phyloP scores from a whole-genome alignment of 805 yeast genomes.

The Nakazawaea ambrosiae region DNA sequence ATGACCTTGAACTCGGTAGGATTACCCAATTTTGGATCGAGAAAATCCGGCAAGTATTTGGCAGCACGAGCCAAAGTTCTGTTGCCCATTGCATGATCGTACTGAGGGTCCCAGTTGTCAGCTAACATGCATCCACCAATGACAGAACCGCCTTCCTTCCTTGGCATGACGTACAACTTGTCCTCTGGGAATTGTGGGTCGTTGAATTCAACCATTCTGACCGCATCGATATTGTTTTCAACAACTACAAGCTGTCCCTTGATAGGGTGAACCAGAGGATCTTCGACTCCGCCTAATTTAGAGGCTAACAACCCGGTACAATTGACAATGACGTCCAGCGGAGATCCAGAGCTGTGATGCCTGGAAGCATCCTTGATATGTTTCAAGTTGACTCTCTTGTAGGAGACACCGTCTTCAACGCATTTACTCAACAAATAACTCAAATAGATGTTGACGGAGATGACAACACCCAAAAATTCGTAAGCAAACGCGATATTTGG shows the following conservation, averaged over 20 bases:
- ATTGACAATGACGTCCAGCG: conserved; percentile 48
- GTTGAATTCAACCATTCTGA: conserved; percentile 31
- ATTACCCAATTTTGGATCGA: conserved; percentile 20
- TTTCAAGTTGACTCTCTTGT: conserved; percentile 33
- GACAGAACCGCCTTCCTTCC: conserved; percentile 67
- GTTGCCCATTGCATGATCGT: conserved; percentile 42
- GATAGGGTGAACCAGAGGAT: conserved; percentile 38
- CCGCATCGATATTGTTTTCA: conserved; percentile 32
- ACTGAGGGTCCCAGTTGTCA: conserved; percentile 26
- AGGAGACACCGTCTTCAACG: conserved; percentile 35
- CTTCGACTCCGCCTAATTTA: conserved; percentile 38
- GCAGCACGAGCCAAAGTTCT: conserved; percentile 35
- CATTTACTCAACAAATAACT: conserved; percentile 42
- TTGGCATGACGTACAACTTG: conserved; percentile 54
- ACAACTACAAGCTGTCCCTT: conserved; percentile 54
- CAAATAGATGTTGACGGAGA: conserved; percentile 52
- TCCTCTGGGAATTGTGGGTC: conserved; percentile 33
- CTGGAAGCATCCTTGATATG: conserved; percentile 43
- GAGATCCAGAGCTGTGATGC: conserved; percentile 28
- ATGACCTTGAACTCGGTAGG: conserved; percentile 39
- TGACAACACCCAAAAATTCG: conserved; percentile 46
- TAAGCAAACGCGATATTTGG: conserved; percentile 30
- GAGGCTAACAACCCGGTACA: conserved; percentile 48
- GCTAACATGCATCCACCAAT: conserved; percentile 59
- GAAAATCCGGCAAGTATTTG: conserved; percentile 47